Conservation (phyloP, 2,329 filamentous ascomycete species). For the Lasiodiplodia sp. region DNA sequence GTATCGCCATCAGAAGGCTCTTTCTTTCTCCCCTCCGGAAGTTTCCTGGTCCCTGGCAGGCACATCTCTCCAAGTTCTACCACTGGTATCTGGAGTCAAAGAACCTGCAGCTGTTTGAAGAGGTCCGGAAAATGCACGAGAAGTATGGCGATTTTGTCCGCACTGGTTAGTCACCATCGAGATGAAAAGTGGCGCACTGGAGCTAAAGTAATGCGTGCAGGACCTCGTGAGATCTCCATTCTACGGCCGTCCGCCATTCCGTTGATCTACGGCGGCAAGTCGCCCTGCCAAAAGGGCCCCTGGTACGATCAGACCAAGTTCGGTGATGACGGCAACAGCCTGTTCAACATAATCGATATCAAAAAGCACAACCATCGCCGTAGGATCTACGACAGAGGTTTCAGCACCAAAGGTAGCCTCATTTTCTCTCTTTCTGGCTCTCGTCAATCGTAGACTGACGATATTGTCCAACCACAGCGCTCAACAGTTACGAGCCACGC, state of each 20-base stretch:
- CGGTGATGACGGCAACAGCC: slow-evolving; percentile 35
- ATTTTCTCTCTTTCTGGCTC: not conserved
- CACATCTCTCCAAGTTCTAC: slow-evolving; percentile 25
- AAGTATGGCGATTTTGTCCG: slow-evolving; percentile 31
- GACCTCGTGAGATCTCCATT: slow-evolving; percentile 39
- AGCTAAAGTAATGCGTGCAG: not conserved
- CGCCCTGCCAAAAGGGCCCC: slow-evolving; percentile 42
- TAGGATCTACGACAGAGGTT: slow-evolving; percentile 43
- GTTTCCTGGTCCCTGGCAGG: slow-evolving; percentile 27
- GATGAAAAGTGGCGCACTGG: not conserved
- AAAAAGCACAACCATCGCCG: slow-evolving; percentile 40
- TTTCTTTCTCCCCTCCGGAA: slow-evolving; percentile 51
- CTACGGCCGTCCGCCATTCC: slow-evolving; percentile 37
- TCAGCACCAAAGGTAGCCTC: slow-evolving; percentile 37
- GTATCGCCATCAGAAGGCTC: slow-evolving; percentile 49
- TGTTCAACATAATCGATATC: slow-evolving; percentile 36
- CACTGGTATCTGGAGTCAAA: slow-evolving; percentile 3
- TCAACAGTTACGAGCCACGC: slow-evolving; percentile 41
- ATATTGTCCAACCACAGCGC: not conserved
- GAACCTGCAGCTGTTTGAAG: slow-evolving; percentile 19
- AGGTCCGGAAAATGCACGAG: slow-evolving; percentile 24
- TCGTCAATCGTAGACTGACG: not conserved
- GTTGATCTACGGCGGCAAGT: slow-evolving; percentile 41
- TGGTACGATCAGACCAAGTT: slow-evolving; percentile 37
- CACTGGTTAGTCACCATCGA: slow-evolving; percentile 30